A percentile compares a stretch with the other conserved stretches of the same genome.
These are phyloP conservation scores for Dryas octopetala DNA, from an alignment of 306 rosid genomes.

Conservation along the genomic window DNA sequence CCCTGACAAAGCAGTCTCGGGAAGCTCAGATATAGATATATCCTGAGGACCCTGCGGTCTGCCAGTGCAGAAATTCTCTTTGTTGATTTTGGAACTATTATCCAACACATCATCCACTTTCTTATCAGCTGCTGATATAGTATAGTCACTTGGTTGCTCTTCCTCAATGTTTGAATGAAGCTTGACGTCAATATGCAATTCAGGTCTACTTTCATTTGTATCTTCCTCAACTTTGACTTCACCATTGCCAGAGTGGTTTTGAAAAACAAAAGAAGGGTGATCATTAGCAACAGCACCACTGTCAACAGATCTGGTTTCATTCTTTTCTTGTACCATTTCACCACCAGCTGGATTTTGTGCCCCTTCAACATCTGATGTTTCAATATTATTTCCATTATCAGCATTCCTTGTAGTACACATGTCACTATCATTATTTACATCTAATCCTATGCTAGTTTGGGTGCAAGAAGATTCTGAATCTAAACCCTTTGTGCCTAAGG, in stretches of 20 bases:
- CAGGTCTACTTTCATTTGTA: slow-evolving; percentile 34
- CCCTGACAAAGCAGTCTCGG: slow-evolving; percentile 39
- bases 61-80: slow-evolving; percentile 36
- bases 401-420: slow-evolving; percentile 46
- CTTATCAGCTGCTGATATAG: slow-evolving; percentile 42
- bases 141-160: slow-evolving; percentile 43
- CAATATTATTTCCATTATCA: slow-evolving; percentile 49
- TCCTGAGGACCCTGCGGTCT: slow-evolving; percentile 38
- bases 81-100: slow-evolving; percentile 42
- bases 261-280: slow-evolving; percentile 41
- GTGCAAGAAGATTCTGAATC: slow-evolving; percentile 59
- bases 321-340: slow-evolving; percentile 48
- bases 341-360: slow-evolving; percentile 33
- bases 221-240: slow-evolving; percentile 49
- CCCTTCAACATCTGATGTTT: slow-evolving; percentile 49
- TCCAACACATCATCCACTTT: slow-evolving; percentile 37
- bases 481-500: slow-evolving; percentile 50
- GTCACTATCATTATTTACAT: slow-evolving; percentile 80
- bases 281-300: slow-evolving; percentile 38
- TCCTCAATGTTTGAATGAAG: slow-evolving; percentile 44
- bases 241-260: slow-evolving; percentile 40
- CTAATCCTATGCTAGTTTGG: slow-evolving; percentile 74
- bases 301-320: slow-evolving; percentile 30
- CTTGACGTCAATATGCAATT: slow-evolving; percentile 37
- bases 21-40: slow-evolving; percentile 36